Evolutionary conservation across 2,329 filamentous ascomycete genomes (phyloP).

Genomic region (Colletotrichum magnum): DNA sequence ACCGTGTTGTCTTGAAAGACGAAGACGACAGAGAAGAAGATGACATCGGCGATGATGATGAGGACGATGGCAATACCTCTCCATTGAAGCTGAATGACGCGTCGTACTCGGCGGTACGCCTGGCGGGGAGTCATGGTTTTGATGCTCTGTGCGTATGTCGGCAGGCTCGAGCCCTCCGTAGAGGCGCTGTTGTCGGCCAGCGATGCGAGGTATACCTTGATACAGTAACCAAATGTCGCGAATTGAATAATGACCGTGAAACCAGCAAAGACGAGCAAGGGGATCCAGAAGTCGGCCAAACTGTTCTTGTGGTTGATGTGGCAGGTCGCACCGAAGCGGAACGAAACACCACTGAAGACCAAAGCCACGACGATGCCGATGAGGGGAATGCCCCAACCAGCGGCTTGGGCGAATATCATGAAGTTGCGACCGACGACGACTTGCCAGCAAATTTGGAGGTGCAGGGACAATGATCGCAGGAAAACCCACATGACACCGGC

Average conservation of each 20-base stretch:
- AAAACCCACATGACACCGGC: constrained; percentile 91
- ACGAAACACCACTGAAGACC: constrained; percentile 91
- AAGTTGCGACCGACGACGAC: constrained; percentile 88
- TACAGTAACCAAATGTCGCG: constrained; percentile 90
- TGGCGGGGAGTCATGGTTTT: constrained; percentile 85
- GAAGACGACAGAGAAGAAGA: constrained; percentile 94
- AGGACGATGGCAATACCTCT: constrained; percentile 90
- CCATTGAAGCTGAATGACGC: constrained; percentile 94
- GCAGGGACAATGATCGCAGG: constrained; percentile 88
- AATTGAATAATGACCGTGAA: constrained; percentile 86
- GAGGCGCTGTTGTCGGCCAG: constrained; percentile 80
- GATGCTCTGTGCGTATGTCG: constrained; percentile 82
- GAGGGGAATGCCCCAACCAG: constrained; percentile 88
- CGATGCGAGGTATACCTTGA: constrained; percentile 93
- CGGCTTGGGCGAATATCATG: constrained; percentile 85
- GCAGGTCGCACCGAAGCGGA: constrained; percentile 91
- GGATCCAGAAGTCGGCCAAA: constrained; percentile 90
- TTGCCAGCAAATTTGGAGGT: constrained; percentile 99
- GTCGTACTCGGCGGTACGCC: constrained; percentile 87
- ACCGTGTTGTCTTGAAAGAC: constrained; percentile 86
- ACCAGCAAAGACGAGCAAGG: constrained; percentile 83
- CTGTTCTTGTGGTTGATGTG: constrained; percentile 94
- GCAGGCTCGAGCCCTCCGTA: constrained; percentile 80
- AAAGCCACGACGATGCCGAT: constrained; percentile 83
- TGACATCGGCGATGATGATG: constrained; percentile 90